Evolutionary conservation across 2,329 filamentous ascomycete genomes (phyloP), one percentile per base, ranked within the genome.

Genomic region (Claviceps africana): DNA sequence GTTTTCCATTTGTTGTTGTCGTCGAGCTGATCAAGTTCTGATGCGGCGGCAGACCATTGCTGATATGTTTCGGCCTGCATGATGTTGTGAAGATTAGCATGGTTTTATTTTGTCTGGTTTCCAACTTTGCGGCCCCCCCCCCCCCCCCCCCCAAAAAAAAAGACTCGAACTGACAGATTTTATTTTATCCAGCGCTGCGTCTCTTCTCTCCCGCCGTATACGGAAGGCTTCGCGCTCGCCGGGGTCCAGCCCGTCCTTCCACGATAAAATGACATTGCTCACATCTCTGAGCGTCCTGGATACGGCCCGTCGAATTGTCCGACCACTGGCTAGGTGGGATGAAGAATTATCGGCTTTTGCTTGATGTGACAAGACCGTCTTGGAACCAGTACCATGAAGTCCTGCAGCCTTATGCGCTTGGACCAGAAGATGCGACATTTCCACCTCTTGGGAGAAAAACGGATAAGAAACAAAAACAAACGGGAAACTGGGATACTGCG

Each of bases 1-100:
- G 73, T 65, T 64, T 95, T 95, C 90, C 90, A 95, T 30, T 73
- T 69, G 58, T 91, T 82, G 62, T 91, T 88, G 46, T 83, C 83
- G 64, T 95, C 88, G 15, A 95, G 71, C 10, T 75, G 65, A 63
- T 96, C 90, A 44, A 96, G 77, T 62, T 90, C 83, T 44, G 74
- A 75, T 2, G 90, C 90, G 10, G 86, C 85, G 17, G 72, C 71
- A 58, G 83, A 78, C 88, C 90, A 96, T 62, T 89, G 81, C 48
- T 76, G 70, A 58, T 82, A 77, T 1, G 79, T 79, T 54, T 79
- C 76, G 55, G 88, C 86, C 82, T 88, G 30, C 4, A 13, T 46
- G 43, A 46, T 31, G 9, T 6, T 46, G 9, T 22, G 7, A 49
- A 9, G 7, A 49, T 54, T 48, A 56, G 53, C 10, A 33, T 39